Evolutionary conservation across 163 green algal species (phyloP).

Genomic region (Volvox carteri): DNA sequence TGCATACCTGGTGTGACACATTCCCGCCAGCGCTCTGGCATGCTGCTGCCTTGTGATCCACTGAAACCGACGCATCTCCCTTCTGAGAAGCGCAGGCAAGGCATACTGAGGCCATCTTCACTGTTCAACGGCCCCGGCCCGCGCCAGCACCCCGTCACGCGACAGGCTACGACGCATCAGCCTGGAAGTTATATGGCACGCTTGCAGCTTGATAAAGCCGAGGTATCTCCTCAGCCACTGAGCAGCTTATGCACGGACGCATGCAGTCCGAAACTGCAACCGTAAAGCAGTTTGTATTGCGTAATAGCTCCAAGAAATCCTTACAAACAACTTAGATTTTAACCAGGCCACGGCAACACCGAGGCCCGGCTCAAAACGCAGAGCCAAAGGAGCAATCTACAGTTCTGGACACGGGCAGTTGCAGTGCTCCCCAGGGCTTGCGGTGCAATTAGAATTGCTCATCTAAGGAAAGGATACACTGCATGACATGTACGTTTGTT

Average conservation of each 20-base stretch:
- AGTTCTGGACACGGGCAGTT: background rate
- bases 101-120: conserved; percentile 13
- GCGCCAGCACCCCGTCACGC: conserved; percentile 23
- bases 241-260: background rate
- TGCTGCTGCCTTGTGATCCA: background rate
- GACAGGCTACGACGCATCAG: conserved; percentile 10
- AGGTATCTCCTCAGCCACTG: background rate
- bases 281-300: background rate
- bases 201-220: background rate
- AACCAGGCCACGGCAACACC: conserved; percentile 10
- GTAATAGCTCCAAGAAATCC: background rate
- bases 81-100: background rate
- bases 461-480: background rate
- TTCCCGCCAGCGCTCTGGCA: background rate
- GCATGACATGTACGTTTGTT: background rate
- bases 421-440: background rate
- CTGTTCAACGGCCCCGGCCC: background rate
- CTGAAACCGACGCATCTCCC: background rate
- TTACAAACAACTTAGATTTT: background rate
- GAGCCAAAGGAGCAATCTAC: background rate
- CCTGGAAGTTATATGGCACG: background rate
- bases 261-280: conserved; percentile 17
- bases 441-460: background rate
- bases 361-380: background rate
- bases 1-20: background rate